A percentile compares a stretch with the other conserved stretches of the same genome.
Evolutionary conservation across 2,329 filamentous ascomycete genomes (phyloP).

Genomic region (Hymenoscyphus fraxineus): DNA sequence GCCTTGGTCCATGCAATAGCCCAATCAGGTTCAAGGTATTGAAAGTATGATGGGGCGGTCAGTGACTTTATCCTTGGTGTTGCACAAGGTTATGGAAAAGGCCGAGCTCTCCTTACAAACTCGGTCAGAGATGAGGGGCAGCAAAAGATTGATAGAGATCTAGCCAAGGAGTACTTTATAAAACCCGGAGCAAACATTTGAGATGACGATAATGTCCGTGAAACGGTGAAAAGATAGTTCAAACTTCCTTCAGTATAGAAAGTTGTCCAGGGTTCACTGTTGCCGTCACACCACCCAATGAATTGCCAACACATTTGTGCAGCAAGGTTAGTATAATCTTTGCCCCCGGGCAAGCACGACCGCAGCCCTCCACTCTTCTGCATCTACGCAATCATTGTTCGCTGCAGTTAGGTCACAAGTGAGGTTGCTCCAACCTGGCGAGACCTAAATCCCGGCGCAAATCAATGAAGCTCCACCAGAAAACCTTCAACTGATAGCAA

Average conservation of each 20-base stretch:
- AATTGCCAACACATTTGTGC: constrained; percentile 2
- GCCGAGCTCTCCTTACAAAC: background rate
- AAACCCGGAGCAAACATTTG: no score
- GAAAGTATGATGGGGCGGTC: background rate
- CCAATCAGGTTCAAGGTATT: background rate
- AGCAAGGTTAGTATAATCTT: background rate
- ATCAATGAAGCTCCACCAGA: background rate
- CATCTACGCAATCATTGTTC: constrained; percentile 1
- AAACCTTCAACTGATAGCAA: background rate
- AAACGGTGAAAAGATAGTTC: background rate
- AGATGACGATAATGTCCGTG: no score
- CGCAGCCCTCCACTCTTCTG: background rate
- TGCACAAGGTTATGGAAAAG: background rate
- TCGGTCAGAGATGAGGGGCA: background rate
- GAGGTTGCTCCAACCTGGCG: background rate
- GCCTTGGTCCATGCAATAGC: background rate
- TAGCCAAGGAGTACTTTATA: background rate
- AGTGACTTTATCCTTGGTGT: background rate
- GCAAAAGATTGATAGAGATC: background rate
- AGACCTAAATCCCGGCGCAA: background rate
- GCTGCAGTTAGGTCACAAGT: background rate
- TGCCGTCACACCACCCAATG: constrained; percentile 1
- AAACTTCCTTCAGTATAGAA: background rate
- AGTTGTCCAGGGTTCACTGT: background rate
- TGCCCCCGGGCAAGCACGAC: background rate